These are phyloP conservation scores for Aulographum hederae DNA, from an alignment of 2,329 filamentous ascomycete species.

Conservation along the genomic window DNA sequence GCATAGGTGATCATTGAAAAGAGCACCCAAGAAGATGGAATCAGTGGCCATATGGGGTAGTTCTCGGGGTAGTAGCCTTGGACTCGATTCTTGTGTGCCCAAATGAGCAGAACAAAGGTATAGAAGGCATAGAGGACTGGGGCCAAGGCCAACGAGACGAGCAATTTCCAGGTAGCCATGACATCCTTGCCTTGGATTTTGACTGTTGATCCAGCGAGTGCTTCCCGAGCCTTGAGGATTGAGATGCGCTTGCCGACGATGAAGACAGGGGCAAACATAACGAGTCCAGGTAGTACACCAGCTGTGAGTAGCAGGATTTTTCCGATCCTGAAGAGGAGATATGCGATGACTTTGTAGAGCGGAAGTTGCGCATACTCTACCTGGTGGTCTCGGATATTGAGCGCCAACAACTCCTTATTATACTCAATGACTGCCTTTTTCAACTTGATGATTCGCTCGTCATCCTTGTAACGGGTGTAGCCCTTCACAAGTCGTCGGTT, in stretches of 20 bases:
- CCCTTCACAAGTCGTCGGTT: slow-evolving; percentile 82
- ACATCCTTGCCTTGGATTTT: slow-evolving; percentile 81
- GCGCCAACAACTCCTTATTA: slow-evolving; percentile 68
- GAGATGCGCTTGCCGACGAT: slow-evolving; percentile 70
- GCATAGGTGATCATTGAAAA: slow-evolving; percentile 86
- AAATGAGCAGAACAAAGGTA: slow-evolving; percentile 53
- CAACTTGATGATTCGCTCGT: slow-evolving; percentile 61
- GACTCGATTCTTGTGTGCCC: slow-evolving; percentile 64
- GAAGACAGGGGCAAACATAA: slow-evolving; percentile 81
- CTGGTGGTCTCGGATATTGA: slow-evolving; percentile 85
- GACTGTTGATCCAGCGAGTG: slow-evolving; percentile 68
- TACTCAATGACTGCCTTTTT: slow-evolving; percentile 64
- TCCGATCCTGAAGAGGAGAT: slow-evolving; percentile 59
- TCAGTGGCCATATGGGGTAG: slow-evolving; percentile 62
- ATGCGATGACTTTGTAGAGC: slow-evolving; percentile 53
- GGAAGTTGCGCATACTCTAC: slow-evolving; percentile 81
- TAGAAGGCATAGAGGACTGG: slow-evolving; percentile 72
- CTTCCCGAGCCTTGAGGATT: slow-evolving; percentile 62
- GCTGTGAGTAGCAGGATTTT: slow-evolving; percentile 64
- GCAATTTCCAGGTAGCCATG: slow-evolving; percentile 84
- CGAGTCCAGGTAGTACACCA: slow-evolving; percentile 67
- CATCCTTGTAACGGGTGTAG: slow-evolving; percentile 83
- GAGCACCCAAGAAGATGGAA: slow-evolving; percentile 56
- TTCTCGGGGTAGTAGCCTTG: slow-evolving; percentile 66
- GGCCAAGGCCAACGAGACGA: slow-evolving; percentile 70